A percentile compares a stretch with the other conserved stretches of the same genome.
Evolutionary conservation across 148 eudicot species (phyloP).

Genomic region (Vaccinium macrocarpon): DNA sequence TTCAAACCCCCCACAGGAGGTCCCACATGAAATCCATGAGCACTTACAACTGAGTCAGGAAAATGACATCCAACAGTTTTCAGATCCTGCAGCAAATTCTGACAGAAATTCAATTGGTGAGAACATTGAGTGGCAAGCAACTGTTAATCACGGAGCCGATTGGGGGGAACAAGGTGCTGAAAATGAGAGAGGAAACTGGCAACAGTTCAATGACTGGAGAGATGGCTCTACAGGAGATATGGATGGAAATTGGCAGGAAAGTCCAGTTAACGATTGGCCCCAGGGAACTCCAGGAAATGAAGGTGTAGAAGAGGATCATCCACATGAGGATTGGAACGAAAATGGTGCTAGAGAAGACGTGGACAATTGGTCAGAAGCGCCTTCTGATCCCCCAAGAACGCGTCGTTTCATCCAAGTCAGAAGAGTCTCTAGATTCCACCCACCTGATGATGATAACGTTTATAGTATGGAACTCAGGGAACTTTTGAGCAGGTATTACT

Average conservation of each 20-base stretch:
- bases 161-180: conserved; percentile 48
- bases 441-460: conserved; percentile 90
- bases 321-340: conserved; percentile 53
- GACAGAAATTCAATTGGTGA: conserved; percentile 38
- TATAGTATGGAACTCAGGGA: conserved; percentile 99
- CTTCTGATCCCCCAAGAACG: conserved; percentile 60
- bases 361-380: conserved; percentile 60
- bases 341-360: conserved; percentile 44
- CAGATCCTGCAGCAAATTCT: conserved; percentile 40
- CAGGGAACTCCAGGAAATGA: conserved; percentile 38
- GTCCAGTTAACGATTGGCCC: conserved; percentile 43
- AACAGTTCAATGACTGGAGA: conserved; percentile 53
- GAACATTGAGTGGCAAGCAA: conserved; percentile 33
- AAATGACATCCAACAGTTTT: conserved; percentile 31
- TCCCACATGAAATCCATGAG: conserved; percentile 44
- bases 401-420: conserved; percentile 52
- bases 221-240: conserved; percentile 36
- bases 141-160: conserved; percentile 35
- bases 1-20: conserved; percentile 35
- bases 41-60: conserved; percentile 42
- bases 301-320: conserved; percentile 38
- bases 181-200: conserved; percentile 51
- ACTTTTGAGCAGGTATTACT: conserved; percentile 74
- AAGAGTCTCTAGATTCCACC: conserved; percentile 74
- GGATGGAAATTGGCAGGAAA: conserved; percentile 48